Evolutionary conservation across 176 grass and related monocot species (phyloP), one percentile per base, ranked within the genome.

Genomic region (Eremochloa ophiuroides): DNA sequence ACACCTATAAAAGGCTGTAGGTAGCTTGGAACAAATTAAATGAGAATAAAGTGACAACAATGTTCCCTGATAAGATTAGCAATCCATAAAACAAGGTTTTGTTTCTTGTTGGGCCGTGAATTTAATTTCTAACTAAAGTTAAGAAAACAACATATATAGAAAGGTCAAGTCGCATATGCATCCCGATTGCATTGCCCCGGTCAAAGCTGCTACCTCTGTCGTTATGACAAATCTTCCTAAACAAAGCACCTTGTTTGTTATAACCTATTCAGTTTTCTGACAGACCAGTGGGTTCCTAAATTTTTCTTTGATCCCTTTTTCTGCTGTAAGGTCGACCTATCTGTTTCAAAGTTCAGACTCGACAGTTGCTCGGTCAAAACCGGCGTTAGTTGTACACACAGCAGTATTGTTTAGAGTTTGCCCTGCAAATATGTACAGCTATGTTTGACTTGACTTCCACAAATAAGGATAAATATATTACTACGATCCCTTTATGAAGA

Each of bases 271-370:
- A 30, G 11, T 20, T 31, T 27, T 34, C 55, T 43, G 27, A 44
- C 74, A 78, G 44, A 15, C 25, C 23, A 77, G 28, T 81, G 70
- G 47, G 29, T 60, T 50, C 28, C 18, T 72, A 42, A 4, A 37
- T 77, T 63, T 39, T 23, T 76, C 33, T 33, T 33, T 33, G 3
- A 33, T 33, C 4, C 4, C 1, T 4, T 42, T 75, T 69, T 9
- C 27, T 60, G 51, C 20, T 55, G 20, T 20, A 53, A 53, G 48
- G 0, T 60, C 41, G 56, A 16, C 5, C 9, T 5, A 5, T 79
- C 18, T 37, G 26, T 74, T 67, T 81, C 41, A 82, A 56, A 82
- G 22, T 81, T 75, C 29, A 82, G 56, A 82, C 56, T 64, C 17
- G 12, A 62, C 2, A 68, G 46, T 42, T 42, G 73, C n/a, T 77